Evolutionary conservation across 345 rosid species (phyloP), one percentile per base, ranked within the genome.

Genomic region (Eucalyptus pauciflora): DNA sequence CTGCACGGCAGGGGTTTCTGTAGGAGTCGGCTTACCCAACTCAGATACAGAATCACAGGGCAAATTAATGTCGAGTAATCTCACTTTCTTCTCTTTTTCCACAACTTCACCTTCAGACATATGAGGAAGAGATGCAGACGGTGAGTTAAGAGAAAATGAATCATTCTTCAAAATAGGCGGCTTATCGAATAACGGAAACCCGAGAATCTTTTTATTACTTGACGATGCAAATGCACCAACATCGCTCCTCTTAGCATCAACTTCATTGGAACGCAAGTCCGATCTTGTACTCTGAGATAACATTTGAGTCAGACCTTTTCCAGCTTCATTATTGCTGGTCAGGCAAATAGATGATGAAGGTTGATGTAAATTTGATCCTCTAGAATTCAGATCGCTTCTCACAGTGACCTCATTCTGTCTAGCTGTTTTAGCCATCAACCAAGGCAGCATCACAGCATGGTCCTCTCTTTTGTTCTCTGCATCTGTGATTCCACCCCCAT

Each of bases 11-110:
- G 50, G 52, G 46, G 67, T 87, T 90, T 94, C 95, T 11, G 37
- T 93, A 80, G 91, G 91, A 89, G 58, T 76, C 54, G 88, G 90
- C 86, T 91, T 91, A 91, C 85, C 91, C 41, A 88, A 58, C 52
- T 94, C 95, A 94, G 90, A 90, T 20, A 91, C 90, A 43, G 90
- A 91, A 88, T 95, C 97, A 91, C 94, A 96, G 56, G 99, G 99
- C 92, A 95, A 90, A 94, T 97, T 98, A 88, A 96, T 98, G 92
- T 97, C 98, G 83, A 96, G 90, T 41, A 93, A 79, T 91, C 91
- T 89, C 87, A 51, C 90, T 92, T 90, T 94, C 90, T 88, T 90
- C 60, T 86, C 92, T 89, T 92, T 91, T 89, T 90, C 96, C 22
- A 87, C 86, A 90, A 87, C 91, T 88, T 85, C 90, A 60, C 88